phyloP scores from a whole-genome alignment of 2,329 filamentous ascomycete genomes.

The Arthrocladium fulminans region DNA sequence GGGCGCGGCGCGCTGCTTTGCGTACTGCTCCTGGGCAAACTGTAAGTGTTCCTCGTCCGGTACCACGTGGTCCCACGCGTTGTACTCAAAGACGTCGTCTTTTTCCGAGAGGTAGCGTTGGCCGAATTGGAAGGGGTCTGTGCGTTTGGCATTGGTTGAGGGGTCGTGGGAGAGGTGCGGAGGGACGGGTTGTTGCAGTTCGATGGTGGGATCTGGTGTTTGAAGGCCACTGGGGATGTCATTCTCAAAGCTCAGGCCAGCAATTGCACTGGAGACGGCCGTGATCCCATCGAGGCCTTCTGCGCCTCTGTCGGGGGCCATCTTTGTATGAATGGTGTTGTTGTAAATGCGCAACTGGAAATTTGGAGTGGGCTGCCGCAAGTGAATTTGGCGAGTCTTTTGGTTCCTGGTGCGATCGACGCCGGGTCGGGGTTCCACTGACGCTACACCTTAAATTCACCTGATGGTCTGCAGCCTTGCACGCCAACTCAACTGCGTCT shows the following conservation, averaged over 20 bases:
- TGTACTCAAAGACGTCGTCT: constrained; percentile 82
- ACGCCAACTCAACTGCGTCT: no score
- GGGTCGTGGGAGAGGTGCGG: constrained; percentile 64
- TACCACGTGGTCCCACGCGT: constrained; percentile 97
- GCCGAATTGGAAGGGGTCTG: constrained; percentile 91
- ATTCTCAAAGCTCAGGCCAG: background rate
- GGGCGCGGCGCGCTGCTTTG: constrained; percentile 72
- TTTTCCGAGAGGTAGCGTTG: constrained; percentile 73
- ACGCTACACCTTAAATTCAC: background rate
- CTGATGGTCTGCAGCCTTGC: no score
- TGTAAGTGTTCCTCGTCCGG: constrained; percentile 80
- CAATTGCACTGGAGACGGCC: background rate
- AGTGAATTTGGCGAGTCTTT: background rate
- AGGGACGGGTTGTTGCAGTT: constrained; percentile 30
- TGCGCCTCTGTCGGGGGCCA: constrained; percentile 20
- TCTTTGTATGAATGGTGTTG: constrained; percentile 2
- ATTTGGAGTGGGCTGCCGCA: background rate
- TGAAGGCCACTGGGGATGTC: background rate
- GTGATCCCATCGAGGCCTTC: background rate
- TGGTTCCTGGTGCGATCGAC: background rate
- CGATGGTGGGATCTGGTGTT: background rate
- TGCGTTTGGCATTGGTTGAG: constrained; percentile 70
- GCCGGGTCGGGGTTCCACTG: no score
- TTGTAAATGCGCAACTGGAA: background rate
- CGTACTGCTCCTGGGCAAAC: constrained; percentile 76